Percentiles rank a stretch among this genome's conserved stretches.
Conservation (phyloP, 2,329 filamentous ascomycete species). For the Fusarium sambucinum region DNA sequence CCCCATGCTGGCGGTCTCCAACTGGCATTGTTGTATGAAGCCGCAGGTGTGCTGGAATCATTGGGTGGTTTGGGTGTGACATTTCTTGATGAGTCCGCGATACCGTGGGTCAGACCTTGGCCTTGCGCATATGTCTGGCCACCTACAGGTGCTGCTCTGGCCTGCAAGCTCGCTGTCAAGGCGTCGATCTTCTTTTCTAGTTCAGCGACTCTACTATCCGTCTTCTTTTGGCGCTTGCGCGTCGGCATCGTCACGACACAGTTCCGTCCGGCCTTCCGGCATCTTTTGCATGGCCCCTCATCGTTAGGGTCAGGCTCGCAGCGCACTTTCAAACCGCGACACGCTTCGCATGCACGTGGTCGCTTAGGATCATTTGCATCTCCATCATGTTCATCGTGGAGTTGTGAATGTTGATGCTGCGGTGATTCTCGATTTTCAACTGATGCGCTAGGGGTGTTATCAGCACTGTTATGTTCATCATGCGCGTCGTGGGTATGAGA, state of each 20-base stretch:
- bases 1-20: slow-evolving; percentile 41
- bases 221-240: slow-evolving; percentile 90
- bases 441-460: slow-evolving; percentile 44
- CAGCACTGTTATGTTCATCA: slow-evolving; percentile 29
- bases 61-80: slow-evolving; percentile 23
- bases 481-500: slow-evolving; percentile 26
- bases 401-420: slow-evolving; percentile 28
- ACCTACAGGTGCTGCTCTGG: slow-evolving; percentile 53
- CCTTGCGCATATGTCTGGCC: slow-evolving; percentile 19
- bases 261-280: slow-evolving; percentile 80
- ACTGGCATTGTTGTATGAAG: slow-evolving; percentile 17
- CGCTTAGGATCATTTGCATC: slow-evolving; percentile 69
- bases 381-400: slow-evolving; percentile 38
- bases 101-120: slow-evolving; percentile 11
- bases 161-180: slow-evolving; percentile 81
- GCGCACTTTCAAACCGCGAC: slow-evolving; percentile 82
- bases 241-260: slow-evolving; percentile 82
- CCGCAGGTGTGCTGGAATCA: slow-evolving; percentile 10
- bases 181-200: slow-evolving; percentile 94
- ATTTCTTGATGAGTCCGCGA: slow-evolving; percentile 24
- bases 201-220: slow-evolving; percentile 88
- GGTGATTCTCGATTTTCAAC: slow-evolving; percentile 33
- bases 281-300: slow-evolving; percentile 78
- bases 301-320: slow-evolving; percentile 80
- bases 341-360: slow-evolving; percentile 79